Conservation (phyloP, 371 early-diverging fungal genomes). For the Mortierella sp. region DNA sequence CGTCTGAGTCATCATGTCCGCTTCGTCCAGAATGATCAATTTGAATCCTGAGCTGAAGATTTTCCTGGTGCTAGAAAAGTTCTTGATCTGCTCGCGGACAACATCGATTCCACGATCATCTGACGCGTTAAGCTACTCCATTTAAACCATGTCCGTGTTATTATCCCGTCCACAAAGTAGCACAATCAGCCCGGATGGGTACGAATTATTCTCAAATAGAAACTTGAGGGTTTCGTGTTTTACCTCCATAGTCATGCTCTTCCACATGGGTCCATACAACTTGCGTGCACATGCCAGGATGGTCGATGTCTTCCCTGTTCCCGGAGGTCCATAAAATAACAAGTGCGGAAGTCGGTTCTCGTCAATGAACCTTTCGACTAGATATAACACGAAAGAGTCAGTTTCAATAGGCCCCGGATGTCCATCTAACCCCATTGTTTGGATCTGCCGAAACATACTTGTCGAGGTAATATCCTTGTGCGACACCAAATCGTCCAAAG, state of each 20-base stretch:
- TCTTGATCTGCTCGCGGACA: slow-evolving; percentile 98
- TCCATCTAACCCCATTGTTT: too few species aligned
- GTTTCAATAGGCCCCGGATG: too few species aligned
- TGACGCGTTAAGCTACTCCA: slow-evolving; percentile 92
- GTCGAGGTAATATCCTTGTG: slow-evolving; percentile 92
- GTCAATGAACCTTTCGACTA: slow-evolving; percentile 89
- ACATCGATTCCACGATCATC: slow-evolving; percentile 99
- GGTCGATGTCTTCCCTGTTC: slow-evolving; percentile 98
- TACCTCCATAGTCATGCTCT: slow-evolving; percentile 92
- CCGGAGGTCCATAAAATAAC: slow-evolving; percentile 98
- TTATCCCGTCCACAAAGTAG: background rate
- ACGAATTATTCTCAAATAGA: too few species aligned
- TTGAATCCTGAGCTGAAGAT: slow-evolving; percentile 92
- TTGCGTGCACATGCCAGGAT: slow-evolving; percentile 91
- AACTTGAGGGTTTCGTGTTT: too few species aligned
- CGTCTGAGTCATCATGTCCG: slow-evolving; percentile 97
- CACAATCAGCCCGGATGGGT: background rate
- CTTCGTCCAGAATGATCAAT: slow-evolving; percentile 98
- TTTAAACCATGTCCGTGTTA: background rate
- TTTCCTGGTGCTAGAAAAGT: slow-evolving; percentile 94
- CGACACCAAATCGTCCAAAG: slow-evolving; percentile 89
- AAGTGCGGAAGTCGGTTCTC: slow-evolving; percentile 96
- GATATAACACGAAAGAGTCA: too few species aligned
- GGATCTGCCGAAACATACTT: slow-evolving; percentile 60
- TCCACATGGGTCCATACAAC: slow-evolving; percentile 84